These are phyloP conservation scores for Aspergillus terreus DNA, from an alignment of 2,329 filamentous ascomycete species.

Conservation along the genomic window DNA sequence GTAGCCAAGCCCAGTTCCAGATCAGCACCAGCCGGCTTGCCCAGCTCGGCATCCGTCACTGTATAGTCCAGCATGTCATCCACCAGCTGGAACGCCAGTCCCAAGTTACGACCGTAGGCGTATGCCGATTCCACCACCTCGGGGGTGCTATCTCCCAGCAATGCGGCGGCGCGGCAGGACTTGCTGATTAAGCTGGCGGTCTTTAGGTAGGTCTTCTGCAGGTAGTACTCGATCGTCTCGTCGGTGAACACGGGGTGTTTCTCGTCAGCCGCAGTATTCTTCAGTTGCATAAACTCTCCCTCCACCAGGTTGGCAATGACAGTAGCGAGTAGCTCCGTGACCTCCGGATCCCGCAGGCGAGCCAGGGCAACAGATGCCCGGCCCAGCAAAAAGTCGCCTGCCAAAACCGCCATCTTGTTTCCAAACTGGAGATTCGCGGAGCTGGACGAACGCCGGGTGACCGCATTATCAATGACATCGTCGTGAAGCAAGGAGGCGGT, in stretches of 20 bases:
- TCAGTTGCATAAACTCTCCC: conserved; percentile 99
- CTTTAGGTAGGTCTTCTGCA: conserved; percentile 98
- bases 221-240: conserved; percentile 85
- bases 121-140: conserved; percentile 89
- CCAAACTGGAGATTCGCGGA: conserved; percentile 94
- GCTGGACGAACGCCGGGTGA: conserved; percentile 75
- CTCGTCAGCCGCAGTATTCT: conserved; percentile 91
- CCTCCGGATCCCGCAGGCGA: conserved; percentile 84
- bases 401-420: conserved; percentile 98
- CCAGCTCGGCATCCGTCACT: conserved; percentile 74
- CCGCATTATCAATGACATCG: conserved; percentile 93
- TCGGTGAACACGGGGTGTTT: conserved; percentile 79
- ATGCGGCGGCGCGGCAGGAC: conserved; percentile 82
- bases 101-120: conserved; percentile 86
- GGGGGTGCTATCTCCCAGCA: conserved; percentile 73
- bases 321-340: conserved; percentile 88
- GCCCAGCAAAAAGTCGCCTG: conserved; percentile 93
- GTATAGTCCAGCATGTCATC: conserved; percentile 99
- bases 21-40: conserved; percentile 93
- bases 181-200: conserved; percentile 95
- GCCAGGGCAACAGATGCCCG: conserved; percentile 91
- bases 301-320: conserved; percentile 97
- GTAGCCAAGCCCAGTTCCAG: conserved; percentile 90
- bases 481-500: conserved; percentile 95
- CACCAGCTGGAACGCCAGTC: conserved; percentile 92